Evolutionary conservation across 148 eudicot species (phyloP).

Genomic region (Talinum fruticosum): DNA sequence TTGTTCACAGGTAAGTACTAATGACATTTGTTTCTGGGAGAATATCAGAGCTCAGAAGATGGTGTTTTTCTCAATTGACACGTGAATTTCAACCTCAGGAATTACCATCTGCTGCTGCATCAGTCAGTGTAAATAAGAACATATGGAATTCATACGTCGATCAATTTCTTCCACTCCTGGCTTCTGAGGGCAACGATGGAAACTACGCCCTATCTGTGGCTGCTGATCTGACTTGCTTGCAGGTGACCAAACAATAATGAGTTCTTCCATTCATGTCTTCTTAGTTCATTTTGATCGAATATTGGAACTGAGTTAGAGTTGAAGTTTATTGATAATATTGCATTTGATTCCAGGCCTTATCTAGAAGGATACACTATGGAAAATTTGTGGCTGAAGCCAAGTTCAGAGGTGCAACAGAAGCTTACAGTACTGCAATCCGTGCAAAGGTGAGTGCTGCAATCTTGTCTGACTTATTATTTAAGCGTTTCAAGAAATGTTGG

Average conservation of each 20-base stretch:
- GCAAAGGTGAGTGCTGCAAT: conserved; percentile 45
- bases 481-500: background rate
- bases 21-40: no score
- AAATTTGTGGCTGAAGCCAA: conserved; percentile 87
- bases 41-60: background rate
- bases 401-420: conserved; percentile 55
- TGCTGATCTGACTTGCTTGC: conserved; percentile 73
- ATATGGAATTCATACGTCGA: conserved; percentile 70
- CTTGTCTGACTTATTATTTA: background rate
- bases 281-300: background rate
- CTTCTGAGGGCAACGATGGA: conserved; percentile 65
- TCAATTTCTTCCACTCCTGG: conserved; percentile 51
- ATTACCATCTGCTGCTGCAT: conserved; percentile 45
- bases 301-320: background rate
- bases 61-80: background rate
- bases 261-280: background rate
- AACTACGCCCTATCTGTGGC: conserved; percentile 64
- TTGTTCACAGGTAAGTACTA: conserved; percentile 42
- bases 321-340: background rate
- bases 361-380: conserved; percentile 85
- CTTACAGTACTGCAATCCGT: conserved; percentile 59
- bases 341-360: conserved; percentile 55
- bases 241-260: conserved; percentile 35
- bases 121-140: conserved; percentile 55
- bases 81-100: conserved; percentile 13